Evolutionary conservation across 2,329 filamentous ascomycete species (phyloP).

Genomic region (Tolypocladium guangdongense): DNA sequence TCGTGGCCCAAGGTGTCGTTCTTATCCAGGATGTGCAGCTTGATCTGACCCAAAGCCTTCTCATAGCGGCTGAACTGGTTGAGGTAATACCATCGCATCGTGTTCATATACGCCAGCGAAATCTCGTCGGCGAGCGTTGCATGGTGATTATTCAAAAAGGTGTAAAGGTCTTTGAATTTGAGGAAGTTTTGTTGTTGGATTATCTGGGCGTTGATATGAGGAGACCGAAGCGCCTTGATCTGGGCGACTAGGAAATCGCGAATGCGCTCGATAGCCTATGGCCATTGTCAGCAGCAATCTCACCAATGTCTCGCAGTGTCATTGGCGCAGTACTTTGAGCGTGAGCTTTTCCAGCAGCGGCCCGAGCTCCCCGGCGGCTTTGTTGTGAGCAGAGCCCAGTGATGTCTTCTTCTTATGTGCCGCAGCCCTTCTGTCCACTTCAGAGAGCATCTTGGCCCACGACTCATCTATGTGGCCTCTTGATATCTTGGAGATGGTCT

Average conservation of each 20-base stretch:
- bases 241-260: constrained; percentile 89
- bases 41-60: constrained; percentile 72
- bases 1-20: constrained; percentile 77
- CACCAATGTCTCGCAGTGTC: background rate
- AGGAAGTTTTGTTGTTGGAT: constrained; percentile 91
- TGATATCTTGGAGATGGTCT: constrained; percentile 71
- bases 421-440: constrained; percentile 69
- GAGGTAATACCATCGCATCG: constrained; percentile 96
- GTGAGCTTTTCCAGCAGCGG: constrained; percentile 78
- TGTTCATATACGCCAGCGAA: constrained; percentile 87
- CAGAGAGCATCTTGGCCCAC: constrained; percentile 74
- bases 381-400: constrained; percentile 51
- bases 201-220: constrained; percentile 93
- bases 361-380: constrained; percentile 72
- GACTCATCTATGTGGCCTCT: constrained; percentile 83
- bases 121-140: constrained; percentile 81
- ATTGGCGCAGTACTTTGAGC: constrained; percentile 47
- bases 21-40: constrained; percentile 71
- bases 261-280: constrained; percentile 78
- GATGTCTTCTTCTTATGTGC: constrained; percentile 55
- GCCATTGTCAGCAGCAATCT: constrained; percentile 4
- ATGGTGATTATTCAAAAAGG: constrained; percentile 76
- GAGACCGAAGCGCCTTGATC: constrained; percentile 86
- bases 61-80: constrained; percentile 87
- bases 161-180: constrained; percentile 77